Base-by-base conservation (phyloP, 345 rosid species). In the Litchi chinensis region DNA sequence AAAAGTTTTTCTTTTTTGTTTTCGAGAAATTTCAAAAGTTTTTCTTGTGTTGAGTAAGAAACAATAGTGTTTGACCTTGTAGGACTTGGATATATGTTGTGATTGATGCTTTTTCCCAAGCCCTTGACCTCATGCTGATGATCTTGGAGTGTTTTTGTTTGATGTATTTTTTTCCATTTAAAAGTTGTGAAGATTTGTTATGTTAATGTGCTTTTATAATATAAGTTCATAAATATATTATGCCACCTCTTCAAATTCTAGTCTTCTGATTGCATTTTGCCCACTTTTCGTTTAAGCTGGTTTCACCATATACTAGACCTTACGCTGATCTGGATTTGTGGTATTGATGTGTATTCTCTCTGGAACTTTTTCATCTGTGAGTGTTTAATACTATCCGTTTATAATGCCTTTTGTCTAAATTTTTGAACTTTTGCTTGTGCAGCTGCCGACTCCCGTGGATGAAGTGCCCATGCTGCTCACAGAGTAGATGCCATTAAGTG, bases 391-490 rank as follows among this genome's bases (percentile, higher is more conserved):
- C 5, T 12, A n/a, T 65, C 32, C 50, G 32, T 66, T 2, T 6
- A 32, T 52, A 59, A 19, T 9, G 64, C 22, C 26, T 59, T 59
- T 8, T 32, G 28, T 40, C 48, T 57, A 0, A 46, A n/a, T 70
- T 74, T 28, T 52, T 68, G 18, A 46, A 24, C 40, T 76, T 57
- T 70, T 41, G 16, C 46, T 64, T 81, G 62, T 79, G 83, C 90
- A 90, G 93, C 83, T 86, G 65, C 88, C 93, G 18, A 37, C 76
- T 67, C 76, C 82, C 7, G 71, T 57, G 0, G 79, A 69, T 19
- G 91, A 88, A 54, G 65, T 85, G 76, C 77, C 83, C 69, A 85
- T 86, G 88, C 79, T 90, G 43, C 59, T 85, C 40, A 85, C 91
- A 0, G 89, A 86, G 80, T 90, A 86, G 85, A 65, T n/a, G 70